Evolutionary conservation across 495 filamentous ascomycete species (phyloP).

Genomic region (Neurospora sublineolata): DNA sequence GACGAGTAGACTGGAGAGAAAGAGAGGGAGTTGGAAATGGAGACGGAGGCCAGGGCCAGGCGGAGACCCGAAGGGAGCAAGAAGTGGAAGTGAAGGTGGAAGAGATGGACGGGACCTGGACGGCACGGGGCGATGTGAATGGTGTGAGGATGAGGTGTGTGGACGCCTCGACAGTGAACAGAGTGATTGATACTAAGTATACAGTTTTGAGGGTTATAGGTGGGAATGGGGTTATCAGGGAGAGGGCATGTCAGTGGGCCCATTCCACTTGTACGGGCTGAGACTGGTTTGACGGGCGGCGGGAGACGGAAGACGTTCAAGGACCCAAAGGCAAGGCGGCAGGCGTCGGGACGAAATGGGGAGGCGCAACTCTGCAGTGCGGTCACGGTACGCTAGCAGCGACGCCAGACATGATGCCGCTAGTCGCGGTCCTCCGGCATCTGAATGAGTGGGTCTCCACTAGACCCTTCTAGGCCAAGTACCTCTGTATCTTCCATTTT

Average conservation of each 20-base stretch:
- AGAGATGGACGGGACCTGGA: slow-evolving; percentile 9
- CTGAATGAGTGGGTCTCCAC: background rate
- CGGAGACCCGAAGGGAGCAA: background rate
- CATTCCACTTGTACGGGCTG: background rate
- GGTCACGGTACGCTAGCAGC: background rate
- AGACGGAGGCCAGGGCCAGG: slow-evolving; percentile 1
- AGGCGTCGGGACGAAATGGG: slow-evolving; percentile 20
- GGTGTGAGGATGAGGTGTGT: slow-evolving; percentile 12
- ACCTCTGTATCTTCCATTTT: background rate
- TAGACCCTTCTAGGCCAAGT: background rate
- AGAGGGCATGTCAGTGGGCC: background rate
- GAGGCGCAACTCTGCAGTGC: slow-evolving; percentile 10
- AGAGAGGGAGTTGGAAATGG: slow-evolving; percentile 3
- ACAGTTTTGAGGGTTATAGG: background rate
- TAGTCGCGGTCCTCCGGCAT: background rate
- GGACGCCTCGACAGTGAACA: background rate
- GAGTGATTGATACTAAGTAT: background rate
- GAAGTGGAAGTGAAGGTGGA: slow-evolving; percentile 6
- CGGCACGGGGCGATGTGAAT: slow-evolving; percentile 12
- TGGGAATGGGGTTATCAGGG: background rate
- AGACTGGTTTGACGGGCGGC: slow-evolving; percentile 7
- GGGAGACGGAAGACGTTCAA: slow-evolving; percentile 21
- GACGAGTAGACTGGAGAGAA: background rate
- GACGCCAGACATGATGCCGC: background rate
- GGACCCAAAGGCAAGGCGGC: slow-evolving; percentile 13